These are phyloP conservation scores for Leishmania mexicana DNA, from an alignment of 208 protist genomes.

Conservation along the genomic window DNA sequence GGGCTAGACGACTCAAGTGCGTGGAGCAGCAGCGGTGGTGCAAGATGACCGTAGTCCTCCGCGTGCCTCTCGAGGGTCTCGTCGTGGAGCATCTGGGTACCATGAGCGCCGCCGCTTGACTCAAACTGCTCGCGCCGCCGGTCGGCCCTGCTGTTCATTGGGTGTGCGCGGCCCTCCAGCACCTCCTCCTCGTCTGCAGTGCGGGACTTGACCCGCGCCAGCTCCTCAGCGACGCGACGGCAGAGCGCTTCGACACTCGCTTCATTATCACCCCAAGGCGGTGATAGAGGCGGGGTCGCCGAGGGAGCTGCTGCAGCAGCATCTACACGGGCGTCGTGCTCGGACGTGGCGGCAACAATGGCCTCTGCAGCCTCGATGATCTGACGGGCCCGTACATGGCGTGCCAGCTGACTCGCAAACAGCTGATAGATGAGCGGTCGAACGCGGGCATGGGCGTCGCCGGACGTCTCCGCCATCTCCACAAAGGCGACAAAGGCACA, in stretches of 20 bases:
- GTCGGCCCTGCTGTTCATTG: slow-evolving; percentile 67
- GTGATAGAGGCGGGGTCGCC: background rate
- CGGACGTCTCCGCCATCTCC: slow-evolving; percentile 66
- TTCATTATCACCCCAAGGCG: background rate
- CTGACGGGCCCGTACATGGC: slow-evolving; percentile 28
- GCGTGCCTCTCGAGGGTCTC: slow-evolving; percentile 60
- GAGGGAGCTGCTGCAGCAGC: background rate
- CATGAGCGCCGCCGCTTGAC: slow-evolving; percentile 80
- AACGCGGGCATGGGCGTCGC: slow-evolving; percentile 49
- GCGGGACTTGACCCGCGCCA: slow-evolving; percentile 30
- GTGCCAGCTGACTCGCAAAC: slow-evolving; percentile 63
- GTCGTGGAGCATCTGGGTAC: slow-evolving; percentile 65
- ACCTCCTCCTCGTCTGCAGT: slow-evolving; percentile 64
- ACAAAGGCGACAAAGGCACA: slow-evolving; percentile 86
- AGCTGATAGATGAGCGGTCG: slow-evolving; percentile 59
- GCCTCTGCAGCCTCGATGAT: slow-evolving; percentile 17
- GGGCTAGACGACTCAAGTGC: slow-evolving; percentile 37
- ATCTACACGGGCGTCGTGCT: background rate
- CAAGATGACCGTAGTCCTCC: slow-evolving; percentile 29
- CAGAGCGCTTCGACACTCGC: background rate
- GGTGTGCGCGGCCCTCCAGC: slow-evolving; percentile 51
- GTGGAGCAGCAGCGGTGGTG: slow-evolving; percentile 74
- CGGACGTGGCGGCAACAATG: background rate
- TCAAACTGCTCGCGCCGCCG: slow-evolving; percentile 70
- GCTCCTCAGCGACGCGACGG: slow-evolving; percentile 32